A percentile compares a stretch with the other conserved stretches of the same genome.
phyloP scores from a whole-genome alignment of 768 basidiomycete species.

The Psilocybe sp. region DNA sequence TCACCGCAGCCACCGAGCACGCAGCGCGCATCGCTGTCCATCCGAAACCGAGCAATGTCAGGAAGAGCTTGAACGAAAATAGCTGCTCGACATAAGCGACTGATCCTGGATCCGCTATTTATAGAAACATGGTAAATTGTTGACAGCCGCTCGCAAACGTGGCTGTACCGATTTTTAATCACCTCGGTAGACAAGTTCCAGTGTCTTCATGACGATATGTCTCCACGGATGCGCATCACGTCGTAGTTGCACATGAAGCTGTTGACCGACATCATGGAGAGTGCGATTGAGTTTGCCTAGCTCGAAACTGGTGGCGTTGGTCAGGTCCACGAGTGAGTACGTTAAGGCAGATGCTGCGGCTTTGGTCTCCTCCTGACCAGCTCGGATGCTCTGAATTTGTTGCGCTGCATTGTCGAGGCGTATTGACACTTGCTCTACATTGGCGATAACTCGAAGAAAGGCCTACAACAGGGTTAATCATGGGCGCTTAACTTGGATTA shows the following conservation, averaged over 20 bases:
- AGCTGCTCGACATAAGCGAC: conserved; percentile 23
- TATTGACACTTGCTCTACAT: neutral
- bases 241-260: conserved; percentile 17
- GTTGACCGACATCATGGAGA: conserved; percentile 28
- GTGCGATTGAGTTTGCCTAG: conserved; percentile 48
- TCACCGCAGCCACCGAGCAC: conserved; percentile 42
- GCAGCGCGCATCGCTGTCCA: conserved; percentile 28
- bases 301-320: conserved; percentile 36
- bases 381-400: conserved; percentile 26
- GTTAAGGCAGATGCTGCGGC: conserved; percentile 33
- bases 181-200: conserved; percentile 8
- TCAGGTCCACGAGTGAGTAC: conserved; percentile 33
- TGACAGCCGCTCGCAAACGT: neutral
- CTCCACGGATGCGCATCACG: conserved; percentile 8
- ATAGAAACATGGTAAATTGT: conserved; percentile 1
- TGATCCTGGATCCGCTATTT: conserved; percentile 26
- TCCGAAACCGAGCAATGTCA: conserved; percentile 23
- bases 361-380: conserved; percentile 33
- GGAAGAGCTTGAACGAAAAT: conserved; percentile 17
- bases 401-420: conserved; percentile 3
- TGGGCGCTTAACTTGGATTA: no score
- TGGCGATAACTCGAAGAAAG: no score
- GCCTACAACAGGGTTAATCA: neutral
- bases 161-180: neutral
- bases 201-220: conserved; percentile 6